Base-by-base conservation (phyloP, 2,329 filamentous ascomycete genomes). In the Emergomyces pasteurianus region DNA sequence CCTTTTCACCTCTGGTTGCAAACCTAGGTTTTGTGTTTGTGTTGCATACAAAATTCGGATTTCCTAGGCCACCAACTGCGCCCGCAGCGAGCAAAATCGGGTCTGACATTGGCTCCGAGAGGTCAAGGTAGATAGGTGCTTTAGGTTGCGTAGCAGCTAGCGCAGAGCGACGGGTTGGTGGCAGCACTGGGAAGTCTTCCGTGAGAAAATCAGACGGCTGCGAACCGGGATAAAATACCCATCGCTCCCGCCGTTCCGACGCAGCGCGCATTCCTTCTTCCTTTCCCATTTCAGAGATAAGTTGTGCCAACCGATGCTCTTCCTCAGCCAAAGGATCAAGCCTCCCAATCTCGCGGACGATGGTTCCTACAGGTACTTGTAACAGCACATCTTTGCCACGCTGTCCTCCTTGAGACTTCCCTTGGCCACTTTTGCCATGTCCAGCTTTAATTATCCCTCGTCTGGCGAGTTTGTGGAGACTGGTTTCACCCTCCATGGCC, bases 351-450 rank as follows among this genome's bases (percentile, higher is more conserved):
- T 99, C 94, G 38, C 89, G 82, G 2, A 99, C 82, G 2, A 99
- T 86, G 0, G 94, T 99, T 3, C 94, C 94, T 5, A 97, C 88
- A 0, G 94, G 94, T 0, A 99, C 94, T 38, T 89, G 87, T 63
- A 99, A 85, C 68, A 97, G 78, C 5, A 96, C 74, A 73, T 99
- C 94, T 16, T 92, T 87, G 57, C 94, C 94, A 65, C 90, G 82
- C 67, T 86, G 85, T 3, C 94, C 94, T 59, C 78, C 78, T 64
- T 75, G 73, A 60, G 71, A 74, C 63, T 78, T 79, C 3, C 78
- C 78, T 63, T 78, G 75, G 49, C 78, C 78, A 61, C 77, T 78
- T 58, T 71, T 75, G 1, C 78, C 78, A 47, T 76, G 69, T 12
- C 72, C 72, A 28, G 77, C 77, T 63, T 74, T 75, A 56, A 79